Conservation (phyloP, 2,329 filamentous ascomycete genomes). For the Neonectria faginata region DNA sequence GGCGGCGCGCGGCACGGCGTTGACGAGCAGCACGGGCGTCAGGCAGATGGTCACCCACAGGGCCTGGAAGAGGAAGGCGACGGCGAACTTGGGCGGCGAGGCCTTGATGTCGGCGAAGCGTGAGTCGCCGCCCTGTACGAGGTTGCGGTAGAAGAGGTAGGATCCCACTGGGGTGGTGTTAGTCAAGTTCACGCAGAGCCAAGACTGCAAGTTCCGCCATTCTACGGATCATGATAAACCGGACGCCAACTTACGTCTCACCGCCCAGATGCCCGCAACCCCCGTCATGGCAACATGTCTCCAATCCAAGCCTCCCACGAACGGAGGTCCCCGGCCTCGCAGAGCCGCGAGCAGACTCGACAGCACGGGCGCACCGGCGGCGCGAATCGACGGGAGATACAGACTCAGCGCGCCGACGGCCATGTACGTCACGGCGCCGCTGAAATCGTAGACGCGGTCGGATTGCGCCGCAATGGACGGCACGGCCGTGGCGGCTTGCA, state of each 20-base stretch:
- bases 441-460: constrained; percentile 77
- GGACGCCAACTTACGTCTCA: constrained; percentile 60
- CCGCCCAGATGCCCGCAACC: constrained; percentile 67
- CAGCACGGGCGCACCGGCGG: constrained; percentile 62
- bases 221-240: background rate
- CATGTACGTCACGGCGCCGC: constrained; percentile 74
- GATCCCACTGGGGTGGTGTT: constrained; percentile 64
- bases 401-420: constrained; percentile 72
- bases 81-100: constrained; percentile 51
- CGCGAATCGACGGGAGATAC: constrained; percentile 58
- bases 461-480: constrained; percentile 71
- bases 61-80: constrained; percentile 66
- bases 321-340: constrained; percentile 44
- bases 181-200: too few species aligned
- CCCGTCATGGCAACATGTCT: constrained; percentile 59
- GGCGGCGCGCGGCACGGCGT: constrained; percentile 67
- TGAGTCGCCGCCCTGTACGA: constrained; percentile 68
- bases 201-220: background rate
- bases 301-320: constrained; percentile 63
- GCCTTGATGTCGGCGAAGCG: constrained; percentile 58
- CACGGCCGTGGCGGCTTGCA: constrained; percentile 71
- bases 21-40: constrained; percentile 73
- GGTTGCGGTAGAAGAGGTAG: constrained; percentile 72
- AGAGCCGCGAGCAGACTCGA: constrained; percentile 47
- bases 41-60: constrained; percentile 76